Conservation (phyloP, 495 filamentous ascomycete species). For the Annulohypoxylon stygium region DNA sequence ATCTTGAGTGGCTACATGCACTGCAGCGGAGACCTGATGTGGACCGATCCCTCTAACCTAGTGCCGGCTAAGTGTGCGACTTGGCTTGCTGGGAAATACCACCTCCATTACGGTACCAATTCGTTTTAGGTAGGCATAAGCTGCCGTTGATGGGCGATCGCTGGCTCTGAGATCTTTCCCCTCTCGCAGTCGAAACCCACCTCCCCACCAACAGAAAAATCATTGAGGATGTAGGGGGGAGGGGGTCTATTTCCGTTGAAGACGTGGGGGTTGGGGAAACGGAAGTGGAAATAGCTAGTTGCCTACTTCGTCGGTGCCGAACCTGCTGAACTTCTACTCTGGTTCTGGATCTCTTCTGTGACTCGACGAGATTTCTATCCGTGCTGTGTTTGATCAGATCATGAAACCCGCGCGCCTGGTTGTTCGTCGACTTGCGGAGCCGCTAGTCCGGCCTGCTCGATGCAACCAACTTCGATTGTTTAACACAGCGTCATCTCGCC, state of each 20-base stretch:
- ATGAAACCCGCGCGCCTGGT: slow-evolving; percentile 39
- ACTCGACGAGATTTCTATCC: slow-evolving; percentile 20
- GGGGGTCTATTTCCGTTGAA: slow-evolving; percentile 22
- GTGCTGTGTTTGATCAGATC: slow-evolving; percentile 22
- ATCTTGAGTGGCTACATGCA: slow-evolving; percentile 34
- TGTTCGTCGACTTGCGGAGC: slow-evolving; percentile 34
- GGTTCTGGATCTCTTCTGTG: slow-evolving; percentile 31
- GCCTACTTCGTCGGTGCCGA: slow-evolving; percentile 4
- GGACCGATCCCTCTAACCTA: slow-evolving; percentile 30
- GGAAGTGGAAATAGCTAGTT: slow-evolving; percentile 7
- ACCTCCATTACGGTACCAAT: slow-evolving; percentile 11
- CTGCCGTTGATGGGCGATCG: slow-evolving; percentile 22
- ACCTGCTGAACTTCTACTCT: slow-evolving; percentile 25
- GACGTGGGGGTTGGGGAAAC: slow-evolving; percentile 5
- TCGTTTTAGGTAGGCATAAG: slow-evolving; percentile 39
- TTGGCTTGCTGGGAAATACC: slow-evolving; percentile 25
- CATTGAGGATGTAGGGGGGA: slow-evolving; percentile 8
- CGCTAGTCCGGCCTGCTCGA: slow-evolving; percentile 30
- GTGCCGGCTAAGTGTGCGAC: slow-evolving; percentile 37
- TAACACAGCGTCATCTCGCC: slow-evolving; percentile 31
- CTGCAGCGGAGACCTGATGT: slow-evolving; percentile 21
- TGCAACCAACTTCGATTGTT: slow-evolving; percentile 29
- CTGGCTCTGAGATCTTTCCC: slow-evolving; percentile 6
- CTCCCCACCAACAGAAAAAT: slow-evolving; percentile 26
- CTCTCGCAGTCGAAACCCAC: slow-evolving; percentile 31